phyloP scores from a whole-genome alignment of 768 basidiomycete species.

The Termitomyces titanicus region DNA sequence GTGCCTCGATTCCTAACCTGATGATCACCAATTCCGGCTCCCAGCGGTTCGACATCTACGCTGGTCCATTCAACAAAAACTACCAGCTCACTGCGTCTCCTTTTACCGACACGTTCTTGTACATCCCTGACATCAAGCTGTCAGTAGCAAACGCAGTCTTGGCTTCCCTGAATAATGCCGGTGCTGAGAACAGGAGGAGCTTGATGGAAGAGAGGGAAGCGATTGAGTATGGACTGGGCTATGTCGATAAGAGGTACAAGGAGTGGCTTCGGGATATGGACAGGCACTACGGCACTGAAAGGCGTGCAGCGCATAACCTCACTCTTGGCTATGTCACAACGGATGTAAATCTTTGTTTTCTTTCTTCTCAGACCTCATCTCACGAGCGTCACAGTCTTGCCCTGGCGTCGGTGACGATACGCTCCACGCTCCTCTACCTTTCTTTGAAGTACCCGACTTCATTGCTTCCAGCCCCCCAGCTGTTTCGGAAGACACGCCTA shows the following conservation, averaged over 20 bases:
- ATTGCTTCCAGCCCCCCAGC: constrained; percentile 53
- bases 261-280: constrained; percentile 62
- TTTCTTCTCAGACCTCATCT: neutral
- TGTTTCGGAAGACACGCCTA: constrained; percentile 41
- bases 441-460: constrained; percentile 52
- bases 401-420: constrained; percentile 77
- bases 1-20: constrained; percentile 55
- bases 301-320: constrained; percentile 44
- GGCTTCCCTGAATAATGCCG: constrained; percentile 43
- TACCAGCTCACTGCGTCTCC: constrained; percentile 78
- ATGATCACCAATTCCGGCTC: constrained; percentile 66
- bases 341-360: constrained; percentile 1
- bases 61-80: constrained; percentile 74
- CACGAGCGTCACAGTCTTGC: constrained; percentile 42
- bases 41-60: constrained; percentile 63
- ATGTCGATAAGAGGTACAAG: constrained; percentile 7
- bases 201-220: constrained; percentile 30
- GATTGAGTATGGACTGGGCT: constrained; percentile 8
- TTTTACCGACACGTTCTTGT: constrained; percentile 62
- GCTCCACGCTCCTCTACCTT: constrained; percentile 57
- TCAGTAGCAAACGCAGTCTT: constrained; percentile 52
- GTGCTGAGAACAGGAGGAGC: constrained; percentile 1
- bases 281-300: constrained; percentile 30
- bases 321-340: constrained; percentile 75
- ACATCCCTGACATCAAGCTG: constrained; percentile 52